These are phyloP conservation scores for Stellera chamaejasme DNA, from an alignment of 345 rosid species.

Conservation along the genomic window DNA sequence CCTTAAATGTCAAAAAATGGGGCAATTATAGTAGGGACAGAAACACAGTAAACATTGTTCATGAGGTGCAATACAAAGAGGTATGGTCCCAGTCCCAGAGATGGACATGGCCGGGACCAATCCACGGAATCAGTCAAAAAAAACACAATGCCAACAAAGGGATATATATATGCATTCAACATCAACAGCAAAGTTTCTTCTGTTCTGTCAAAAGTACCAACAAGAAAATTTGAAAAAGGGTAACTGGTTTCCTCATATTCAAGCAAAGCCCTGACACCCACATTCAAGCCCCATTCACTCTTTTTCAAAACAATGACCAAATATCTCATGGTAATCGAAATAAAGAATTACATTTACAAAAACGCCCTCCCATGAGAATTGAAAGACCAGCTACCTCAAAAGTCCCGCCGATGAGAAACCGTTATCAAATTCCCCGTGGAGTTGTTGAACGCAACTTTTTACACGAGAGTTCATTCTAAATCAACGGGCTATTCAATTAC, in stretches of 20 bases:
- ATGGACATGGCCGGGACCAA: no score
- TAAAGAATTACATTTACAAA: slow-evolving; percentile 18
- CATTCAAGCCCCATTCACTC: slow-evolving; percentile 34
- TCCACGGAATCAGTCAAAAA: no score
- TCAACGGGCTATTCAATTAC: neutral
- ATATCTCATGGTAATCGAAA: neutral
- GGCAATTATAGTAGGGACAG: no score
- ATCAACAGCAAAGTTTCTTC: slow-evolving; percentile 3
- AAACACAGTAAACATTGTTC: no score
- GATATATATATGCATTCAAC: no score
- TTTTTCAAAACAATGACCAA: neutral
- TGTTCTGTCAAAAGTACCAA: slow-evolving; percentile 9
- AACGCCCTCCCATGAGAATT: slow-evolving; percentile 12
- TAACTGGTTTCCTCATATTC: slow-evolving; percentile 13
- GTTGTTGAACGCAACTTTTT: neutral
- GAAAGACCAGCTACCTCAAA: slow-evolving; percentile 23
- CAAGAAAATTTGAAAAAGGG: neutral
- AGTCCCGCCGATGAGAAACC: slow-evolving; percentile 22
- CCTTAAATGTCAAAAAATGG: no score
- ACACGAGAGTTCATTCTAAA: neutral
- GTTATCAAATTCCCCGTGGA: neutral
- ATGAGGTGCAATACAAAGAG: no score
- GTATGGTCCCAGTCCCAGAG: no score
- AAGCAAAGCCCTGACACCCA: slow-evolving; percentile 18
- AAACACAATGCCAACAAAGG: no score